Evolutionary conservation across 805 yeast genomes (phyloP), one percentile per base, ranked within the genome.

Genomic region (Kodamaea lidongshanica): DNA sequence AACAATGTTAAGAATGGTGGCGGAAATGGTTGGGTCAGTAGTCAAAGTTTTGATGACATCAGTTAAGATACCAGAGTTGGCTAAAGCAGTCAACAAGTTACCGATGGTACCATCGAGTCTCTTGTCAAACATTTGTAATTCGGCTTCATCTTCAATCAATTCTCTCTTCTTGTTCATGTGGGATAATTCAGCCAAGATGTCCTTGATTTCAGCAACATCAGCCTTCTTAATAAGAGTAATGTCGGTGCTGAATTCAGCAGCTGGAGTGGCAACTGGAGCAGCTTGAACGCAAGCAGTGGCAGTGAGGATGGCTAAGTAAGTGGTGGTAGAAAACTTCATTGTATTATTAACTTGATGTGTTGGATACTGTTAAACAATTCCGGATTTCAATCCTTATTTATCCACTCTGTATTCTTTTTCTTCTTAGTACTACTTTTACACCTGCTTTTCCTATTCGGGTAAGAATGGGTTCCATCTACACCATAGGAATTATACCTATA

Each of bases 251-350:
- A 48, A 29, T 3, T 13, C 31, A 15, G 28, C 30, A 10, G 12
- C 16, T 10, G 33, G 22, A 23, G 38, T 15, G 15, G 33, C 23
- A 23, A 46, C 23, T 21, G 54, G 56, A 12, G 66, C 63, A 32
- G 68, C 63, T 28, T 46, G 40, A 19, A 56, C 67, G 27, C 55
- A 40, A 17, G 65, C 49, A 21, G 59, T 36, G 19, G 68, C 26
- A 33, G 64, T 66, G 44, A 61, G 53, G 38, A 63, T 45, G 33
- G 68, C 66, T 38, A 61, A 45, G 30, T 56, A 47, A 27, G 69
- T 52, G 27, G 68, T 45, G 25, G 60, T 49, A 21, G 68, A 46
- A 24, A 63, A 56, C 53, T 61, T 64, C 70, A 64, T 64, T 44
- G 37, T 42, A 12, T 22, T n/a, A 10, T 7, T 11, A 8, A 9